Base-by-base conservation (phyloP, 495 filamentous ascomycete genomes). In the Aspergillus bertholletiae region DNA sequence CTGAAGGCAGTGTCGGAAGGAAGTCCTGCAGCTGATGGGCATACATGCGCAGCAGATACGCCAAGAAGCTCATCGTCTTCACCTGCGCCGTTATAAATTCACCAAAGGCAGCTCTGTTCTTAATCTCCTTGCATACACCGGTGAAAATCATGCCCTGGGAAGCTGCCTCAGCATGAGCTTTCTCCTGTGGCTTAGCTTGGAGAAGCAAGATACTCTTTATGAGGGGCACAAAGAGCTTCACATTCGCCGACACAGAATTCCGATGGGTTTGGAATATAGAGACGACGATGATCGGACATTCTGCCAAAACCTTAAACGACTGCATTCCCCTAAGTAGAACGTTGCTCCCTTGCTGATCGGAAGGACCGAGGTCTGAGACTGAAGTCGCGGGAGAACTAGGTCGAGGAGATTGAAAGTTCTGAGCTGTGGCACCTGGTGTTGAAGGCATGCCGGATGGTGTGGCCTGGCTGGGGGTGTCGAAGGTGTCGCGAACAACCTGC, bases 61-160 rank as follows among this genome's bases (percentile, higher is more conserved):
- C 95, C 58, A 99, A 71, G 63, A 99, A 99, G 59, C 90, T 96
- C 95, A 99, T 97, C 0, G 94, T 97, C 79, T 99, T 99, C 40
- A 99, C 94, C 70, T 99, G 95, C 0, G 91, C 92, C 0, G 90
- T 97, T 50, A 99, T 93, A 55, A 99, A 92, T 54, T 99, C 95
- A 2, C 95, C 95, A 74, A 97, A 99, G 6, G 93, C 95, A 18
- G 88, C 86, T 20, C 94, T 78, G 61, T 97, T 96, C 71, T 90
- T 92, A 59, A 99, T 97, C 53, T 93, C 90, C 32, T 88, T 88
- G 73, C 89, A 94, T 24, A 99, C 90, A 6, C 94, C 95, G 0
- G 90, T 95, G 60, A 97, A 97, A 2, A 95, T 88, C 28, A 82
- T 87, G 21, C 81, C 82, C 60, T 84, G 84, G 3, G 84, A 80